A percentile compares a stretch with the other conserved stretches of the same genome.
These are phyloP conservation scores for Diaporthe humulicola DNA, from an alignment of 2,329 filamentous ascomycete species.

Conservation along the genomic window DNA sequence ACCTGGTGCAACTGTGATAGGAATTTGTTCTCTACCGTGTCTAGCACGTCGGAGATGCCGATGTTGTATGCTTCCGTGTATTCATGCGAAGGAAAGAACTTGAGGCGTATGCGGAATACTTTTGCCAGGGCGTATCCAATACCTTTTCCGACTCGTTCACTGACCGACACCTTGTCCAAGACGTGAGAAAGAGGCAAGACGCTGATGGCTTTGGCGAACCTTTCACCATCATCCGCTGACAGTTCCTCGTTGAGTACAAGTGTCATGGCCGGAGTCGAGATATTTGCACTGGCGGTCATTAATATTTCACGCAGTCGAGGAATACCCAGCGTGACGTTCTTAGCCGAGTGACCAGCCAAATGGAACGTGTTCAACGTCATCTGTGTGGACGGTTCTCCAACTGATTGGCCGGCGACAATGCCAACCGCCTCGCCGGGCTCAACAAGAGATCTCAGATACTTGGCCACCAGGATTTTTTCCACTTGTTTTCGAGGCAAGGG, in stretches of 20 bases:
- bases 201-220: conserved; percentile 93
- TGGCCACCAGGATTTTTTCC: conserved; percentile 87
- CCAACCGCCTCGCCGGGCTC: conserved; percentile 97
- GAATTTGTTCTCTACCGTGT: conserved; percentile 85
- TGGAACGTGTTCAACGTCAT: conserved; percentile 99
- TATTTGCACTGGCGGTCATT: conserved; percentile 93
- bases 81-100: conserved; percentile 87
- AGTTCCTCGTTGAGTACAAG: conserved; percentile 82
- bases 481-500: conserved; percentile 77
- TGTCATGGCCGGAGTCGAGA: conserved; percentile 93
- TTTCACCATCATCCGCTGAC: conserved; percentile 75
- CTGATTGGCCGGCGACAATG: conserved; percentile 95
- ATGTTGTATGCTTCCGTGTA: conserved; percentile 92
- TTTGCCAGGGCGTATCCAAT: conserved; percentile 79
- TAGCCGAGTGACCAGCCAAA: conserved; percentile 96
- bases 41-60: conserved; percentile 79
- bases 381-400: conserved; percentile 97
- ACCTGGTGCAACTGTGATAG: conserved; percentile 78
- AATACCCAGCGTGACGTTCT: conserved; percentile 99
- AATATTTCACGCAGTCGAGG: conserved; percentile 96
- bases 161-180: conserved; percentile 83
- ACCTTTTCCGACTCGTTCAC: conserved; percentile 83
- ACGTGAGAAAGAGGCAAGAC: conserved; percentile 87
- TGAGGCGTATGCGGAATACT: conserved; percentile 84
- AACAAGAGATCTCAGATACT: conserved; percentile 91